phyloP scores from a whole-genome alignment of 495 filamentous ascomycete genomes.

The Amorphotheca resinae region DNA sequence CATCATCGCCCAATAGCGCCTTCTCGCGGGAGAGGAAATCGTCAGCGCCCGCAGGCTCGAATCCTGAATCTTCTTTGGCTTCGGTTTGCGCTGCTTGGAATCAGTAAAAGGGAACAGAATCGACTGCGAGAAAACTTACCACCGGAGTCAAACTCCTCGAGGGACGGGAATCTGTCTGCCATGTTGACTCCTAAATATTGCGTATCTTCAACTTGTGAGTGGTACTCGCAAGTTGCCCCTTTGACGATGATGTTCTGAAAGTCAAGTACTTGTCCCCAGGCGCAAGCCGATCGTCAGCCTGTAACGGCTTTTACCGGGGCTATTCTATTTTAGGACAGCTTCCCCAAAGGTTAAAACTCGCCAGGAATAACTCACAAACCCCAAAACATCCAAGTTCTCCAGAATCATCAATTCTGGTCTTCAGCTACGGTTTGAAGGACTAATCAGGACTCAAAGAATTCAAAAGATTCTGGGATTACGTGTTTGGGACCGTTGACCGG shows the following conservation, averaged over 20 bases:
- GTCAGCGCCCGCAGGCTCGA: slow-evolving; percentile 31
- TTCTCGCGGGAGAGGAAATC: slow-evolving; percentile 88
- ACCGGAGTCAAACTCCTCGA: slow-evolving; percentile 93
- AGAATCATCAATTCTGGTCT: too few species aligned
- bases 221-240: slow-evolving; percentile 2
- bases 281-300: not conserved
- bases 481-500: too few species aligned
- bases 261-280: not conserved
- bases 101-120: not conserved
- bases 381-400: too few species aligned
- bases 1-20: slow-evolving; percentile 81
- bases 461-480: too few species aligned
- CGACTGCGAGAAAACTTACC: slow-evolving; percentile 29
- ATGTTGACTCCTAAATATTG: slow-evolving; percentile 32
- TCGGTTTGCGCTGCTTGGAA: slow-evolving; percentile 43
- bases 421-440: too few species aligned
- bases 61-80: slow-evolving; percentile 26
- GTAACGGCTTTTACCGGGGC: not conserved
- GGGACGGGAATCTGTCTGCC: slow-evolving; percentile 92
- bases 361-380: too few species aligned
- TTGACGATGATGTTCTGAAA: slow-evolving; percentile 11
- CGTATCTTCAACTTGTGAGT: not conserved
- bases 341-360: too few species aligned
- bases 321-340: not conserved
- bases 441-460: too few species aligned